These are phyloP conservation scores for Nymphaea thermarum DNA, from an alignment of 164 flowering plant genomes.

Conservation along the genomic window DNA sequence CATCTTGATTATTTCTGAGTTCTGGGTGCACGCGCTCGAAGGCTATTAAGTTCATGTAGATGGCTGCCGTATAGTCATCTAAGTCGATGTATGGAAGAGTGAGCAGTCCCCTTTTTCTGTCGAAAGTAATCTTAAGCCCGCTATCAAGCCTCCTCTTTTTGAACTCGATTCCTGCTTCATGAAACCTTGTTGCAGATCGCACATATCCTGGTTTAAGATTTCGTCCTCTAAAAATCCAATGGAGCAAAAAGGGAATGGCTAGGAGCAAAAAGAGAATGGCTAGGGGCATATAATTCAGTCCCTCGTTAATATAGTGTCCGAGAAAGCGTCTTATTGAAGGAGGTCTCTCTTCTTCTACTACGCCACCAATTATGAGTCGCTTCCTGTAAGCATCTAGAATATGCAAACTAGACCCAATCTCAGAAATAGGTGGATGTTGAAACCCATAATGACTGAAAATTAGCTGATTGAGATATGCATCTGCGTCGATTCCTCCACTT, in stretches of 20 bases:
- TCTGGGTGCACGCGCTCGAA: constrained; percentile 43
- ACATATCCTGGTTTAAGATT: too few species aligned
- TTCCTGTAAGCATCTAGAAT: not conserved
- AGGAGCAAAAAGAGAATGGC: too few species aligned
- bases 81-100: constrained; percentile 26
- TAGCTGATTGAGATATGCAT: not conserved
- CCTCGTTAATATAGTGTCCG: too few species aligned
- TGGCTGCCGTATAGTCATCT: constrained; percentile 35
- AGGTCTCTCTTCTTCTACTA: too few species aligned
- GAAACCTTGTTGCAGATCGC: constrained; percentile 24
- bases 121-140: constrained; percentile 33
- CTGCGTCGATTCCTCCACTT: not conserved
- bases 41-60: constrained; percentile 43
- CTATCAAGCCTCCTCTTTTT: constrained; percentile 22
- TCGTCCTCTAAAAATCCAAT: too few species aligned
- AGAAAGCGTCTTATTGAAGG: too few species aligned
- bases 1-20: constrained; percentile 33
- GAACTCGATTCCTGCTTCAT: constrained; percentile 45
- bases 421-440: not conserved
- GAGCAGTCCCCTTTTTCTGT: constrained; percentile 25
- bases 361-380: too few species aligned
- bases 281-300: too few species aligned
- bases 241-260: too few species aligned
- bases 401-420: not conserved
- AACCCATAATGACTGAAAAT: not conserved